A percentile compares a stretch with the other conserved stretches of the same genome.
Conservation (phyloP, 129 eudicot genomes). For the Sambucus nigra region DNA sequence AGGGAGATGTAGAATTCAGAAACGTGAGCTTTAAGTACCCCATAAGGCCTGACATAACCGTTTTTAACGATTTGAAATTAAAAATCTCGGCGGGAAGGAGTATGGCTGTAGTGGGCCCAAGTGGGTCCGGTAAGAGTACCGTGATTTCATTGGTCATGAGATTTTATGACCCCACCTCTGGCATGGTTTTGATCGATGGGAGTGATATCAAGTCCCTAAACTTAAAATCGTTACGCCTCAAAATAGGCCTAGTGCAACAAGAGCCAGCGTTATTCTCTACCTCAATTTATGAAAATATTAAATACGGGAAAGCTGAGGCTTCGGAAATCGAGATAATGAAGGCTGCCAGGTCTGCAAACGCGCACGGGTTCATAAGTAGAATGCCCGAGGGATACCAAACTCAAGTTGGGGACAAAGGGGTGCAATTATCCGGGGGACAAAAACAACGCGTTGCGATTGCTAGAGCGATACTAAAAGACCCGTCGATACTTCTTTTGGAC, state of each 20-base stretch:
- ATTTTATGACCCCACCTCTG: slow-evolving; percentile 69
- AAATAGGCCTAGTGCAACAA: slow-evolving; percentile 74
- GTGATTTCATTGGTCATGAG: slow-evolving; percentile 47
- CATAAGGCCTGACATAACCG: slow-evolving; percentile 46
- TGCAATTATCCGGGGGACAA: slow-evolving; percentile 76
- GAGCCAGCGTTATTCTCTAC: slow-evolving; percentile 82
- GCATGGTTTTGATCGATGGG: slow-evolving; percentile 48
- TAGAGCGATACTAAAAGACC: slow-evolving; percentile 62
- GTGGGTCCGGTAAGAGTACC: slow-evolving; percentile 85
- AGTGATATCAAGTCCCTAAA: slow-evolving; percentile 40
- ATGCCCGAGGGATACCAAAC: slow-evolving; percentile 72
- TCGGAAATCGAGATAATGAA: slow-evolving; percentile 60
- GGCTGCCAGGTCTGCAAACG: slow-evolving; percentile 79
- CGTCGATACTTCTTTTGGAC: slow-evolving; percentile 60
- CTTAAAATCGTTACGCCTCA: slow-evolving; percentile 45
- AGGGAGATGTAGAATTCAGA: slow-evolving; percentile 54
- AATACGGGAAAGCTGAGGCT: slow-evolving; percentile 55
- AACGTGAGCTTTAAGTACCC: slow-evolving; percentile 68
- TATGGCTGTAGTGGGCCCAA: slow-evolving; percentile 67
- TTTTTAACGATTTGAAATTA: slow-evolving; percentile 46
- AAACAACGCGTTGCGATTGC: slow-evolving; percentile 89
- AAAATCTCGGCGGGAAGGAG: slow-evolving; percentile 42
- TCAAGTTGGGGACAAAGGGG: slow-evolving; percentile 64
- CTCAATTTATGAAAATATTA: slow-evolving; percentile 55
- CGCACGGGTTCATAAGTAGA: slow-evolving; percentile 53